These are phyloP conservation scores for Solanum clarkiae DNA, from an alignment of 257 asterid species.

Conservation along the genomic window DNA sequence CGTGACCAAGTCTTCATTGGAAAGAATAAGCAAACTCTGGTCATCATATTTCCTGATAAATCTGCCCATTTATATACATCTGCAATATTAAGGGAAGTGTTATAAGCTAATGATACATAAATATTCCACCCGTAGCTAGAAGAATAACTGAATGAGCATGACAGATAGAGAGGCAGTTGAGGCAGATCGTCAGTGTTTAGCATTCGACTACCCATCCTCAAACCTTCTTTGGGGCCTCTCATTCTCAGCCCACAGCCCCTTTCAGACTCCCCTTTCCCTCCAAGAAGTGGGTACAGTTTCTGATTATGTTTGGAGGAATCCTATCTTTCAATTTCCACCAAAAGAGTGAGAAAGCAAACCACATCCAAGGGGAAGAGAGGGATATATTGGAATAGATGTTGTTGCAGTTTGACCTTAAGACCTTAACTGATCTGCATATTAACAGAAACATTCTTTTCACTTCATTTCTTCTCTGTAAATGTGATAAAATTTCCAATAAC, in stretches of 20 bases:
- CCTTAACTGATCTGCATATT: not conserved
- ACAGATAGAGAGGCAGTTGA: not conserved
- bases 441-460: not conserved
- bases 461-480: not conserved
- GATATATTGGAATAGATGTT: not conserved
- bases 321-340: not conserved
- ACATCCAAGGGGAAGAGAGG: not conserved
- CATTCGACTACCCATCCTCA: not conserved
- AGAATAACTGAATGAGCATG: not conserved
- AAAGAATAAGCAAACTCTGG: conserved; percentile 80
- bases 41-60: conserved; percentile 59
- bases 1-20: conserved; percentile 85
- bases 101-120: not conserved
- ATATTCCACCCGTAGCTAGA: not conserved
- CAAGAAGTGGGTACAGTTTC: not conserved
- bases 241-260: not conserved
- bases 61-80: conserved; percentile 91
- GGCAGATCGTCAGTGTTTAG: not conserved
- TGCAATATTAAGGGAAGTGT: conserved; percentile 19
- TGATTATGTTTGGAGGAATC: not conserved
- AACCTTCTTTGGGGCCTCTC: not conserved
- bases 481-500: not conserved
- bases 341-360: not conserved
- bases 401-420: not conserved
- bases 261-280: not conserved